Percentiles rank a stretch among this genome's conserved stretches.
Conservation (phyloP, 305 asterid species). For the Solanum aculeatissimum region DNA sequence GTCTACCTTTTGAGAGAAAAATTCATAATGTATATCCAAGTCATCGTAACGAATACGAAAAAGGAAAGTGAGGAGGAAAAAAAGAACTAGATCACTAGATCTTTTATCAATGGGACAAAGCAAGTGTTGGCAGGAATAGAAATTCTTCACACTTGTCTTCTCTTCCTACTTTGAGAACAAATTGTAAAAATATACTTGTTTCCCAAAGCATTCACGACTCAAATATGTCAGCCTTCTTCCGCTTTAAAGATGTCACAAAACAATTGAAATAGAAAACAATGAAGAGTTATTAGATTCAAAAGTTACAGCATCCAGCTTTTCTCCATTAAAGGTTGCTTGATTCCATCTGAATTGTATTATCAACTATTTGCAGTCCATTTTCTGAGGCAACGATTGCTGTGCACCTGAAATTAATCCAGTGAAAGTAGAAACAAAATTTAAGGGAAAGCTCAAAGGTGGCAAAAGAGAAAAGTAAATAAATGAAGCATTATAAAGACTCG, state of each 20-base stretch:
- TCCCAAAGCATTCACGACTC: not conserved
- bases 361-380: conserved; percentile 27
- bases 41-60: not conserved
- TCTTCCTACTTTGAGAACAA: not conserved
- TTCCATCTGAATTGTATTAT: conserved; percentile 24
- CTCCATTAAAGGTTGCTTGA: conserved; percentile 19
- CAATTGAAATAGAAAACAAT: not conserved
- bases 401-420: conserved; percentile 30
- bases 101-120: not conserved
- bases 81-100: not conserved
- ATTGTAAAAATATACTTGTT: not conserved
- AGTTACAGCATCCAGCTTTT: not conserved
- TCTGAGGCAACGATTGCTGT: conserved; percentile 40
- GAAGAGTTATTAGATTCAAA: not conserved
- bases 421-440: not conserved
- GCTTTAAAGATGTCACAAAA: not conserved
- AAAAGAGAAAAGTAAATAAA: not conserved
- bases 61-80: not conserved
- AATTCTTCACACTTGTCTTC: not conserved
- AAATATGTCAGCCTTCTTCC: not conserved
- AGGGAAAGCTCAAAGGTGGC: not conserved
- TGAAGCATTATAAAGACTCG: not conserved
- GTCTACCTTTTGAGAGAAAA: not conserved
- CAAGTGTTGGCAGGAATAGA: not conserved
- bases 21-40: not conserved